A percentile compares a stretch with the other conserved stretches of the same genome.
phyloP scores from a whole-genome alignment of 768 basidiomycete species.

The Lentinula edodes region DNA sequence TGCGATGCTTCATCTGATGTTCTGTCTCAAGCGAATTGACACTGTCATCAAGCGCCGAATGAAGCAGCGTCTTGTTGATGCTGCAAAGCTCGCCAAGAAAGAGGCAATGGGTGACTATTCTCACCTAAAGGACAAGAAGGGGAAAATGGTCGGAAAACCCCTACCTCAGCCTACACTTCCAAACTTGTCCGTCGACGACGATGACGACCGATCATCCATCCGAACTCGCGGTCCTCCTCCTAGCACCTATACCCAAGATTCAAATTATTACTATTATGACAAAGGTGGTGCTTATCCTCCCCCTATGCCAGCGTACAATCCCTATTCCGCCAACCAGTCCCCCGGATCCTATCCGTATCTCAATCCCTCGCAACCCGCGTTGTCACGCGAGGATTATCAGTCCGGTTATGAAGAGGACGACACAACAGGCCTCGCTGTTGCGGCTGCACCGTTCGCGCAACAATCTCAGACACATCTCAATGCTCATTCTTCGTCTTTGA shows the following conservation, averaged over 20 bases:
- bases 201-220: slow-evolving; percentile 55
- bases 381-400: slow-evolving; percentile 50
- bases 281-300: slow-evolving; percentile 54
- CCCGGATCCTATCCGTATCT: slow-evolving; percentile 48
- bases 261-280: slow-evolving; percentile 50
- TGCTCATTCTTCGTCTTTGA: background rate
- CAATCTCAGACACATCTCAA: slow-evolving; percentile 18
- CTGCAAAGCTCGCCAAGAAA: slow-evolving; percentile 79
- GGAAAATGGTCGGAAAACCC: slow-evolving; percentile 71
- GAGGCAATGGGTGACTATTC: slow-evolving; percentile 89
- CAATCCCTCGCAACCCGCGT: slow-evolving; percentile 52
- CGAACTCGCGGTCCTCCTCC: slow-evolving; percentile 50
- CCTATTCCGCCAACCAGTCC: slow-evolving; percentile 53
- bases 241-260: slow-evolving; percentile 46
- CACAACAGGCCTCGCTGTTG: slow-evolving; percentile 48
- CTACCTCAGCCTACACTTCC: slow-evolving; percentile 94
- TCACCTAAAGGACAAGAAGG: slow-evolving; percentile 91
- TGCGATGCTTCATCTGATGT: background rate
- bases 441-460: slow-evolving; percentile 56
- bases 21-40: slow-evolving; percentile 66
- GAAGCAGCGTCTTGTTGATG: slow-evolving; percentile 77
- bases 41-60: slow-evolving; percentile 90
- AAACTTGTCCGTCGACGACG: slow-evolving; percentile 82
- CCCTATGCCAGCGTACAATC: slow-evolving; percentile 75
- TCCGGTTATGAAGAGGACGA: slow-evolving; percentile 60